phyloP scores from a whole-genome alignment of 495 filamentous ascomycete species.

The Amphirosellinia nigrospora region DNA sequence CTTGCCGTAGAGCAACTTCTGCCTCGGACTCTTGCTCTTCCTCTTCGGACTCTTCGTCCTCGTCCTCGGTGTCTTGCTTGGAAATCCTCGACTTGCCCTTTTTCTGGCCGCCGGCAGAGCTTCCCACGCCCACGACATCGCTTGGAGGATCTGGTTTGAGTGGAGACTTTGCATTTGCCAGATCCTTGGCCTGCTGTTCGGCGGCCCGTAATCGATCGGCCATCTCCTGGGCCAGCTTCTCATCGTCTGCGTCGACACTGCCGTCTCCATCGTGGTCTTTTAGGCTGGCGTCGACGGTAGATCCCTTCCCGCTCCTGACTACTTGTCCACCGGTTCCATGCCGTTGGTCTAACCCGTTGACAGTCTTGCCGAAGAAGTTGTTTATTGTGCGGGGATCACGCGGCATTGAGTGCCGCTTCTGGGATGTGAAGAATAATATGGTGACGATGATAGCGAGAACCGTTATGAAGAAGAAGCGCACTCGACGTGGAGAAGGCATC shows the following conservation, averaged over 20 bases:
- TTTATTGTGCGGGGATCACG: slow-evolving; percentile 46
- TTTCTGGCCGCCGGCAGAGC: slow-evolving; percentile 70
- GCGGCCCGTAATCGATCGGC: slow-evolving; percentile 53
- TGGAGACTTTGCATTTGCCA: slow-evolving; percentile 57
- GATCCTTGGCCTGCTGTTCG: slow-evolving; percentile 62
- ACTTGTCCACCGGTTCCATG: slow-evolving; percentile 42
- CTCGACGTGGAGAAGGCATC: slow-evolving; percentile 76
- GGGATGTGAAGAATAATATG: slow-evolving; percentile 66
- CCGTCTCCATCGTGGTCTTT: slow-evolving; percentile 51
- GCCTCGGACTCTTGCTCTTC: slow-evolving; percentile 62
- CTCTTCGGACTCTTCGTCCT: slow-evolving; percentile 52
- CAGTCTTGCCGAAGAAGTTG: slow-evolving; percentile 64
- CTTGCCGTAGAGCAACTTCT: slow-evolving; percentile 70
- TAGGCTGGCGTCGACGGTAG: slow-evolving; percentile 33
- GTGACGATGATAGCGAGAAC: slow-evolving; percentile 63
- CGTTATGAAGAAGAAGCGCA: slow-evolving; percentile 64
- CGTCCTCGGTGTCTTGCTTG: slow-evolving; percentile 43
- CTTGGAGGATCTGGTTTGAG: slow-evolving; percentile 59
- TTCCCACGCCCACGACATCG: slow-evolving; percentile 56
- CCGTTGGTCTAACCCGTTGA: slow-evolving; percentile 51
- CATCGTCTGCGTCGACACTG: slow-evolving; percentile 54
- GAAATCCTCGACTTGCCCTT: slow-evolving; percentile 35
- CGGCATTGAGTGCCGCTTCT: slow-evolving; percentile 42
- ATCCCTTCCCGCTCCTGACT: slow-evolving; percentile 40
- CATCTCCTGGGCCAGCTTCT: slow-evolving; percentile 48